These are phyloP conservation scores for Hymenoscyphus albidus DNA, from an alignment of 2,329 filamentous ascomycete genomes.

Conservation along the genomic window DNA sequence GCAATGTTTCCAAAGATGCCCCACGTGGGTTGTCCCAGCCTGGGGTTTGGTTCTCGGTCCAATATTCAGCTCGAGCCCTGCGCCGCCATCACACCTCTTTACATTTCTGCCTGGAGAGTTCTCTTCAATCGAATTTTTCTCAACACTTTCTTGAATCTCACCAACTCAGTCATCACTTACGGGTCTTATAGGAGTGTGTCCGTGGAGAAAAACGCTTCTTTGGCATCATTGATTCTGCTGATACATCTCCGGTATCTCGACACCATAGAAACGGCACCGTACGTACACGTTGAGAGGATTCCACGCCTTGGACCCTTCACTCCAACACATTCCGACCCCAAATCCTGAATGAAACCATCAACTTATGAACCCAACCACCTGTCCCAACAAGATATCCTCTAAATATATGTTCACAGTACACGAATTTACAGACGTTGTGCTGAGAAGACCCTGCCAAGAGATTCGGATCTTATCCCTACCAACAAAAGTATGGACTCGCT, in stretches of 20 bases:
- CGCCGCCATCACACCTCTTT: too few relatives aligned
- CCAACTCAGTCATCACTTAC: too few relatives aligned
- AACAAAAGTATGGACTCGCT: constrained; percentile 2
- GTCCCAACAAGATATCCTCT: neutral
- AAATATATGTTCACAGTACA: neutral
- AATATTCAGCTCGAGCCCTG: too few relatives aligned
- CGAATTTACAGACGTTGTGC: constrained; percentile 1
- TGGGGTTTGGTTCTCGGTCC: too few relatives aligned
- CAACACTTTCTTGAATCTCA: too few relatives aligned
- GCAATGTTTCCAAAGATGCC: too few relatives aligned
- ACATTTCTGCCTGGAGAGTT: too few relatives aligned
- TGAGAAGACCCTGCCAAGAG: neutral
- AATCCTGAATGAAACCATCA: neutral
- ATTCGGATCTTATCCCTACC: constrained; percentile 2
- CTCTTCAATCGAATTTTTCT: too few relatives aligned
- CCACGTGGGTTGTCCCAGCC: too few relatives aligned
- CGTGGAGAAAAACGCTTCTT: neutral
- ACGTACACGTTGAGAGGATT: neutral
- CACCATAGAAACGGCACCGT: neutral
- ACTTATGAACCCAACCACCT: neutral
- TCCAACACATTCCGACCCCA: neutral
- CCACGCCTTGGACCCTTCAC: neutral
- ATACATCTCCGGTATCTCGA: neutral
- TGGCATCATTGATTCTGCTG: neutral
- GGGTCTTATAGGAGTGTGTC: neutral